These are phyloP conservation scores for Osmanthus fragrans DNA, from an alignment of 257 asterid genomes.

Conservation along the genomic window DNA sequence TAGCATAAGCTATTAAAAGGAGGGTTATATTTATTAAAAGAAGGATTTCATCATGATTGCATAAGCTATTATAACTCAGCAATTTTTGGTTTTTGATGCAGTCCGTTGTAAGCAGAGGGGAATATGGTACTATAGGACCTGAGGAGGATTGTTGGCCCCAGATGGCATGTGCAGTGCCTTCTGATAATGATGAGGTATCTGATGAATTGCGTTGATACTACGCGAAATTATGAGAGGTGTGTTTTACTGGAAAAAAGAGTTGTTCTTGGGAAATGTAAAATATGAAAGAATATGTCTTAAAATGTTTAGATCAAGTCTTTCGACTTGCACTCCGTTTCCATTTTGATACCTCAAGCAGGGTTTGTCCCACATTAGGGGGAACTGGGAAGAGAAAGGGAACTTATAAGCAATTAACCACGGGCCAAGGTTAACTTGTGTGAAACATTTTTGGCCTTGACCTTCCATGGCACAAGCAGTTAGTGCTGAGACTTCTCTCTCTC, in stretches of 20 bases:
- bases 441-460: neutral
- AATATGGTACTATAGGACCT: slow-evolving; percentile 67
- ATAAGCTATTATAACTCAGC: slow-evolving; percentile 16
- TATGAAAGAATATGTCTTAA: neutral
- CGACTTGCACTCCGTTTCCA: neutral
- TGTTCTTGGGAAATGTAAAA: slow-evolving; percentile 3
- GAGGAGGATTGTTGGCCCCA: slow-evolving; percentile 84
- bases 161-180: slow-evolving; percentile 81
- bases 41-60: neutral
- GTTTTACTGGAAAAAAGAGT: slow-evolving; percentile 1
- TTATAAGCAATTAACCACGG: neutral
- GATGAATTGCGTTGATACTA: slow-evolving; percentile 18
- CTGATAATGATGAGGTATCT: slow-evolving; percentile 56
- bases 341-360: neutral
- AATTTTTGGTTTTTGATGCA: slow-evolving; percentile 32
- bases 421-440: neutral
- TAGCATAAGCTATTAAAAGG: too few species aligned
- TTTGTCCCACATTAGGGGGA: neutral
- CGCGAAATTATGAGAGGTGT: neutral
- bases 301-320: neutral
- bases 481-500: neutral
- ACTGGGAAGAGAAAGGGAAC: neutral
- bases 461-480: neutral
- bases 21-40: too few species aligned
- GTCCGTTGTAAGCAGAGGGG: slow-evolving; percentile 83